Base-by-base conservation (phyloP, 2,329 filamentous ascomycete genomes). In the Cladosporium colombiae region DNA sequence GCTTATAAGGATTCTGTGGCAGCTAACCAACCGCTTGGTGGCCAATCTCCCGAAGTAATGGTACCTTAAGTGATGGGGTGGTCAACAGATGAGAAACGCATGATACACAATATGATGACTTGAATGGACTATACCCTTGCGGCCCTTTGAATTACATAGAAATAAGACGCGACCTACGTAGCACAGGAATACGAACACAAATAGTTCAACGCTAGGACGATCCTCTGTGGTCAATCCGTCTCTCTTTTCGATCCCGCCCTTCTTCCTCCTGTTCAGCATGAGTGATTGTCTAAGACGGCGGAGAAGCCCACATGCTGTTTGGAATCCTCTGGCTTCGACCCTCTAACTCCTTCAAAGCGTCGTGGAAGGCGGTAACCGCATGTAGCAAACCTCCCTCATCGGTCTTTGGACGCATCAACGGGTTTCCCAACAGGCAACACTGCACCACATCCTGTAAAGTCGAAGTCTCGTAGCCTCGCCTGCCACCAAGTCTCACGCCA, bases 1-100 rank as follows among this genome's bases (percentile, higher is more conserved):
- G 67, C 69, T 82, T 8, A 73, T 73, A 5, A 74, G 74, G 52
- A 70, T 76, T 13, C 33, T 72, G 31, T 72, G 75, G 50, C 74
- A 74, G 65, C 60, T 78, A n/a, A 60, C 74, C 21, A 72, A 75
- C 62, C 66, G 72, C 57, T 65, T 70, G 1, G 65, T 66, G 44
- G 66, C 66, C 4, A 55, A 56, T 37, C 5, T 40, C 1, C 56
- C 56, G 8, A n/a, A 58, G 21, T 14, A 31, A 31, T 31, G 29
- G 29, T 31, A 31, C 27, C 27, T 27, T 27, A 5, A 44, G 18
- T 40, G n/a, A 14, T 4, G 3, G 35, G 21, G 35, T 25, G 46
- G 21, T 11, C 21, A 27, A 44, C 44, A 49, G 49, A 52, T 25
- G 33, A 46, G 49, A 27, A 59, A 63, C 31, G 31, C 16, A 40